phyloP scores from a whole-genome alignment of 176 grass and related monocot species.

The Hsuehochloa calcarea region DNA sequence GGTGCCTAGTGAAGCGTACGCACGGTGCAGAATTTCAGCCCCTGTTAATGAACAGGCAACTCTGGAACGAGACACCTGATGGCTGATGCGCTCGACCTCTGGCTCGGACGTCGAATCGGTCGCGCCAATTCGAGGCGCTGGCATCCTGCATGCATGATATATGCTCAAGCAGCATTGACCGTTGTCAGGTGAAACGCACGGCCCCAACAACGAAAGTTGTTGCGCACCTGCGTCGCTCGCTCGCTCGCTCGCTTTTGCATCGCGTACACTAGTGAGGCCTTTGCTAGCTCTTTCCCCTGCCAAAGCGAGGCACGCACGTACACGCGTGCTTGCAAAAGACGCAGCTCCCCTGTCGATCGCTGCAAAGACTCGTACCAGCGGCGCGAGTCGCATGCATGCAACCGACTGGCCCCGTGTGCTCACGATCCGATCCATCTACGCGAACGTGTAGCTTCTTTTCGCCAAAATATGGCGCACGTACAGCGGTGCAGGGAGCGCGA shows the following conservation, averaged over 20 bases:
- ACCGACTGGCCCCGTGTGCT: background rate
- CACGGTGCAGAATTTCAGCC: background rate
- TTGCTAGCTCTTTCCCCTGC: background rate
- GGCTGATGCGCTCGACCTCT: background rate
- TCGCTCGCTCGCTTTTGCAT: background rate
- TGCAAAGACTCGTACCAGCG: background rate
- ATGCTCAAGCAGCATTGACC: constrained; percentile 25
- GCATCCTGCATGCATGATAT: background rate
- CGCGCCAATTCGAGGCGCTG: constrained; percentile 15
- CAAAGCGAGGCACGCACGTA: constrained; percentile 15
- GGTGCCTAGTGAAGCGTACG: background rate
- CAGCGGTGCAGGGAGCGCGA: background rate
- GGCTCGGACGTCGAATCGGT: constrained; percentile 15
- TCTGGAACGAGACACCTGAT: background rate
- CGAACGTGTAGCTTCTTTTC: constrained; percentile 18
- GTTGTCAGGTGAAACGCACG: constrained; percentile 21
- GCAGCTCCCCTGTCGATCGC: background rate
- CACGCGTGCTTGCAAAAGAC: constrained; percentile 33
- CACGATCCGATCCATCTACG: background rate
- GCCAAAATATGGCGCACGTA: background rate
- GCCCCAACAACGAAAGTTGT: background rate
- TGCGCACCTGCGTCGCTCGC: constrained; percentile 25
- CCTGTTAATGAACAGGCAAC: background rate
- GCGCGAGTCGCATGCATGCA: background rate
- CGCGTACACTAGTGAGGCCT: background rate